Evolutionary conservation across 2,329 filamentous ascomycete species (phyloP), one percentile per base, ranked within the genome.

Genomic region (Aspergillus tamarii): DNA sequence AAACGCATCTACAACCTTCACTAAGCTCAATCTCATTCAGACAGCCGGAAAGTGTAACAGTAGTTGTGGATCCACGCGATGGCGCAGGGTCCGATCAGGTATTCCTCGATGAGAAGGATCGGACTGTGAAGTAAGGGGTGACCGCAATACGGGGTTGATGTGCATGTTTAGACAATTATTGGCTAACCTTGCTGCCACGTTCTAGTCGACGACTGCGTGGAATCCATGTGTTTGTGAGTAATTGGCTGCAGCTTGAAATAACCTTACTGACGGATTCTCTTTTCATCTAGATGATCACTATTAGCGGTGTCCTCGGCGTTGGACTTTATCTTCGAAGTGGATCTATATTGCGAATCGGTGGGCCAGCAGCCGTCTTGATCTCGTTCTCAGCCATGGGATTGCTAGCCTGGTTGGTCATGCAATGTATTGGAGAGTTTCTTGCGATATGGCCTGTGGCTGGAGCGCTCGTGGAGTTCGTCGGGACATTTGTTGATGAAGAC

Each of bases 361-460:
- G 77, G 1, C 76, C 77, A 1, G 67, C 67, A 2, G 76, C 75
- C 1, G 71, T 74, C 9, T 41, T 79, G 1, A 62, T 78, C 14
- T 71, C 77, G 0, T 75, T 75, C n/a, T 64, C 68, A 2, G 23
- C 74, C 1, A 72, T 79, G 23, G 77, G 77, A 0, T 34, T 77
- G 4, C 62, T 76, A 14, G 70, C 73, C 3, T 76, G 77, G 65
- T 66, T 67, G 34, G 72, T 79, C 4, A 79, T 80, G 77, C 77
- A 80, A 61, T 74, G 77, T n/a, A 69, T 80, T 26, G 72, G 72
- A 26, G 78, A 80, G 57, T 72, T 80, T 70, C 71, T 79, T 3
- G 70, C 71, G 7, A 68, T 76, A 28, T 80, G 76, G 74, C 77
- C 77, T 0, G 75, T 78, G 10, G 71, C 78, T 7, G 78, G 77